These are phyloP conservation scores for Tricladium varicosporioides DNA, from an alignment of 2,329 filamentous ascomycete genomes.

Conservation along the genomic window DNA sequence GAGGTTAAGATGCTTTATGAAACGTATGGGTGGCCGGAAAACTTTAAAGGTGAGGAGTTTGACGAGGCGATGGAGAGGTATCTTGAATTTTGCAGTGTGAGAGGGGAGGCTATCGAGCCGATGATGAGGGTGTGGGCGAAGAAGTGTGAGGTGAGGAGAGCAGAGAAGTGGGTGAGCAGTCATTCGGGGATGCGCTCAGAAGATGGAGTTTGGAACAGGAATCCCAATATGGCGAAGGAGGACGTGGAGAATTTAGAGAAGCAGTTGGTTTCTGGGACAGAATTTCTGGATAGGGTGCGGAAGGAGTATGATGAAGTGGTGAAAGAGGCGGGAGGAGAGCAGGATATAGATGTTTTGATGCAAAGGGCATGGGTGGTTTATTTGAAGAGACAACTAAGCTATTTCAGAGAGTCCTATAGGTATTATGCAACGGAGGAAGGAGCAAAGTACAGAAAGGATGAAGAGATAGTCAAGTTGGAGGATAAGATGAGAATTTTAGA, in stretches of 20 bases:
- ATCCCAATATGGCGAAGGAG: not conserved
- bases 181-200: not conserved
- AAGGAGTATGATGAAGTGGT: not conserved
- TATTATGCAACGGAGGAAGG: not conserved
- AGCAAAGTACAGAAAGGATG: not conserved
- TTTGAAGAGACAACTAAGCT: conserved; percentile 6
- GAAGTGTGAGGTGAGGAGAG: not conserved
- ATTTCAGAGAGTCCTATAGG: not conserved
- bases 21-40: conserved; percentile 12
- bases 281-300: not conserved
- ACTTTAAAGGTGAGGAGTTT: conserved; percentile 6
- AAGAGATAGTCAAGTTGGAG: conserved; percentile 2
- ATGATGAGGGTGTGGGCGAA: not conserved
- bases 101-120: not conserved
- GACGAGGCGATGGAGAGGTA: conserved; percentile 9
- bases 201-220: conserved; percentile 6
- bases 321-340: not conserved
- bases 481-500: conserved; percentile 3
- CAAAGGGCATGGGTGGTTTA: conserved; percentile 9
- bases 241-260: conserved; percentile 6
- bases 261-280: not conserved
- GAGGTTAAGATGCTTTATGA: conserved; percentile 8
- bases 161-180: not conserved
- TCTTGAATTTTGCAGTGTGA: conserved; percentile 6
- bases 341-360: not conserved